Percentiles rank a stretch among this genome's conserved stretches.
phyloP scores from a whole-genome alignment of 495 filamentous ascomycete genomes.

The Penicillium desertorum region DNA sequence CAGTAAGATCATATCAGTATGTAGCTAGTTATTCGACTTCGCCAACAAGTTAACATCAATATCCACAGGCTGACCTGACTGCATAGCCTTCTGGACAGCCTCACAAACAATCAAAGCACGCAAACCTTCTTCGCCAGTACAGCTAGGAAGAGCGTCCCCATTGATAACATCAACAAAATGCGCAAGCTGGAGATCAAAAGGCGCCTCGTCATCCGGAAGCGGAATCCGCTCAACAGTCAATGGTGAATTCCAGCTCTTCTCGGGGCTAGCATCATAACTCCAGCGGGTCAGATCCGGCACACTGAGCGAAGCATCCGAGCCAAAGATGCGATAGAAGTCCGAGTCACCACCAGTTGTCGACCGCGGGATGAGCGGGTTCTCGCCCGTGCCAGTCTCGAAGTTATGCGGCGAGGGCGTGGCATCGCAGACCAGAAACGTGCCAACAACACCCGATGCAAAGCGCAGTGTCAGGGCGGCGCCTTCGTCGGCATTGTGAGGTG shows the following conservation, averaged over 20 bases:
- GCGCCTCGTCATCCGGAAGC: slow-evolving; percentile 40
- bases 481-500: slow-evolving; percentile 53
- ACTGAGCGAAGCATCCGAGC: slow-evolving; percentile 52
- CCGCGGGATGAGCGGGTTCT: slow-evolving; percentile 54
- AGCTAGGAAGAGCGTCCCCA: slow-evolving; percentile 42
- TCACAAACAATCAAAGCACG: slow-evolving; percentile 47
- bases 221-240: slow-evolving; percentile 34
- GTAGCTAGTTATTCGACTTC: slow-evolving; percentile 5
- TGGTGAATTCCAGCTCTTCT: slow-evolving; percentile 36
- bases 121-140: slow-evolving; percentile 47
- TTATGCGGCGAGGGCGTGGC: slow-evolving; percentile 51
- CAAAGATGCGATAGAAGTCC: slow-evolving; percentile 59
- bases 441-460: slow-evolving; percentile 58
- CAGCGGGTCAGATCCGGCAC: slow-evolving; percentile 56
- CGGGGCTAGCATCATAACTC: slow-evolving; percentile 44
- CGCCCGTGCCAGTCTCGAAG: slow-evolving; percentile 58
- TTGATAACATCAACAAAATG: slow-evolving; percentile 56
- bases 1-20: background rate
- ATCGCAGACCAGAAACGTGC: slow-evolving; percentile 57
- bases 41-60: slow-evolving; percentile 28
- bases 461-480: slow-evolving; percentile 55
- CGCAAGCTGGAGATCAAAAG: slow-evolving; percentile 55
- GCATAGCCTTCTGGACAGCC: slow-evolving; percentile 42
- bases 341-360: slow-evolving; percentile 26
- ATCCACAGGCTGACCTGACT: slow-evolving; percentile 39